Base-by-base conservation (phyloP, 441 rosid species). In the Populus hybrid region DNA sequence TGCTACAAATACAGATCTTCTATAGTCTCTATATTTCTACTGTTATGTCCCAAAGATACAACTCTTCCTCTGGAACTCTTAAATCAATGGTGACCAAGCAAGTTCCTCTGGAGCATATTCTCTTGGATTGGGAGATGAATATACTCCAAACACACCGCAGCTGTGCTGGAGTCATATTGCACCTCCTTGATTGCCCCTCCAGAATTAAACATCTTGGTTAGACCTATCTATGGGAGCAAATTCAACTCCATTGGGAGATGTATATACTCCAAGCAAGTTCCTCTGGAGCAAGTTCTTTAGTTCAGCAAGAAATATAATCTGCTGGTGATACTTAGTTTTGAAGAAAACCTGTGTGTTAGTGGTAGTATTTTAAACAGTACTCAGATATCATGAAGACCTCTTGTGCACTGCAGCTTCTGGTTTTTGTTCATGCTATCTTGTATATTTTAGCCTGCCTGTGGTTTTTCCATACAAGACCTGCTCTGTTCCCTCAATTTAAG, bases 121-220 rank as follows among this genome's bases (percentile, higher is more conserved):
- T 86, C 77, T 79, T 80, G 0, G 92, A 90, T 18, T 68, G 85
- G 46, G 78, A 1, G 88, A 89, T 42, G 87, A 85, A 76, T 87
- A 90, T n/a, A 88, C 87, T 65, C 88, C 91, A 2, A 89, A 85
- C 7, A 69, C 8, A 67, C 90, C 94, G 26, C 86, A 84, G 68
- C 64, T 50, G 21, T 40, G 26, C 74, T 75, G 3, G 81, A 69
- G 36, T 85, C 85, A 73, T 87, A 85, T 28, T 74, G 82, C 80
- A 86, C 50, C 63, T 85, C 88, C 81, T 85, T 85, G 80, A 89
- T 80, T 28, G 92, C 94, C 70, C 91, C 94, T 30, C 94, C 90
- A 6, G 90, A 83, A 71, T 87, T 90, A 83, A 89, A 87, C 91
- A 90, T 90, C 83, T 84, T 81, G 63, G 82, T 20, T 10, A 90